Evolutionary conservation across 2,329 filamentous ascomycete species (phyloP).

Genomic region (Hysterium pulicare): DNA sequence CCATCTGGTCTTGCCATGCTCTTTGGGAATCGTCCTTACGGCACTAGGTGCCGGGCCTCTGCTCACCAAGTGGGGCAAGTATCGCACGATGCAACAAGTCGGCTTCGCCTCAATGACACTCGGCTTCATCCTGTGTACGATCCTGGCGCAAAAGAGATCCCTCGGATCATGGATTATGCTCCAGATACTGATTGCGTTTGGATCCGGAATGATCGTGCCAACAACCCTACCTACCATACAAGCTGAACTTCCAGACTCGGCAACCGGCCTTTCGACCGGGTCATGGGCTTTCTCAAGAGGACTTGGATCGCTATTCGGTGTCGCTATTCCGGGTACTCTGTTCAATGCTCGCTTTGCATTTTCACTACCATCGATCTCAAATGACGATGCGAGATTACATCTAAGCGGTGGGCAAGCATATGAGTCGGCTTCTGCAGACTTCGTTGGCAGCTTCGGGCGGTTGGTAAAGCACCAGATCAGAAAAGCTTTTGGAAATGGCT

Average conservation of each 20-base stretch:
- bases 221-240: slow-evolving; percentile 29
- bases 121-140: neutral
- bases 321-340: no score
- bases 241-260: slow-evolving; percentile 24
- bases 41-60: slow-evolving; percentile 22
- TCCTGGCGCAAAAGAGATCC: neutral
- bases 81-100: neutral
- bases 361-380: no score
- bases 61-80: slow-evolving; percentile 26
- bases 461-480: no score
- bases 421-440: no score
- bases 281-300: no score
- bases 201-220: slow-evolving; percentile 24
- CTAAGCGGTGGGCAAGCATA: no score
- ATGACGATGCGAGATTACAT: no score
- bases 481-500: no score
- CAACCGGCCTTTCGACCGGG: no score
- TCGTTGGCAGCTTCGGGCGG: no score
- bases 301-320: no score
- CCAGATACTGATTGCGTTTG: slow-evolving; percentile 22
- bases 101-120: neutral
- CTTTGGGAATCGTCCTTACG: slow-evolving; percentile 15
- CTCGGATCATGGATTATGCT: neutral
- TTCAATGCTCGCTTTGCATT: no score
- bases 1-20: slow-evolving; percentile 37